A percentile compares a stretch with the other conserved stretches of the same genome.
Evolutionary conservation across 805 yeast species (phyloP).

Genomic region (Lipomyces sp.): DNA sequence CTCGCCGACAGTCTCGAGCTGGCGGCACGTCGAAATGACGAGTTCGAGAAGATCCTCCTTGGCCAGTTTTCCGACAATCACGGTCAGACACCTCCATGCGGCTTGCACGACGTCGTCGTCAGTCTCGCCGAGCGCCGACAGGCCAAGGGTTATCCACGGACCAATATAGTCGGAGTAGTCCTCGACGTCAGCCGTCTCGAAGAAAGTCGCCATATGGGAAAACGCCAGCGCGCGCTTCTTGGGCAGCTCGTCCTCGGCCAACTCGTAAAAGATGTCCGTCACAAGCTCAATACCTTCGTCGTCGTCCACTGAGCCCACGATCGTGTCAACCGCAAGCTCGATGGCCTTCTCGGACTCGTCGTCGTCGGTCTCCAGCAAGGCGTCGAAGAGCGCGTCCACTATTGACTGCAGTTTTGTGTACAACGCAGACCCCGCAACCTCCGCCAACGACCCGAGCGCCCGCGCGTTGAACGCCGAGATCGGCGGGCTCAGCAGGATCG

Average conservation of each 20-base stretch:
- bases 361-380: slow-evolving; percentile 37
- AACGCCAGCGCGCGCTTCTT: slow-evolving; percentile 60
- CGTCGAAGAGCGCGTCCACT: slow-evolving; percentile 67
- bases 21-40: slow-evolving; percentile 74
- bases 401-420: slow-evolving; percentile 69
- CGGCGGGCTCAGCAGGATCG: slow-evolving; percentile 77
- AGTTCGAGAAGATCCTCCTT: slow-evolving; percentile 75
- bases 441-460: slow-evolving; percentile 81
- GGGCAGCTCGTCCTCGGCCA: slow-evolving; percentile 73
- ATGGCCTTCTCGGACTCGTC: slow-evolving; percentile 38
- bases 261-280: slow-evolving; percentile 70
- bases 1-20: slow-evolving; percentile 62
- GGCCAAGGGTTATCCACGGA: slow-evolving; percentile 70
- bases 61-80: slow-evolving; percentile 65
- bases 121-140: slow-evolving; percentile 68
- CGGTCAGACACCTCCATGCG: slow-evolving; percentile 61
- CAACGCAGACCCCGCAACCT: slow-evolving; percentile 83
- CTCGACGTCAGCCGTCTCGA: slow-evolving; percentile 61
- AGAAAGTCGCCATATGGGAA: slow-evolving; percentile 68
- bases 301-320: slow-evolving; percentile 69
- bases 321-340: slow-evolving; percentile 54
- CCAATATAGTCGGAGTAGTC: slow-evolving; percentile 61
- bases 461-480: slow-evolving; percentile 80
- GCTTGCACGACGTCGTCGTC: slow-evolving; percentile 60
- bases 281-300: slow-evolving; percentile 81